phyloP scores from a whole-genome alignment of 768 basidiomycete species.

The Russula griseocarnosa region DNA sequence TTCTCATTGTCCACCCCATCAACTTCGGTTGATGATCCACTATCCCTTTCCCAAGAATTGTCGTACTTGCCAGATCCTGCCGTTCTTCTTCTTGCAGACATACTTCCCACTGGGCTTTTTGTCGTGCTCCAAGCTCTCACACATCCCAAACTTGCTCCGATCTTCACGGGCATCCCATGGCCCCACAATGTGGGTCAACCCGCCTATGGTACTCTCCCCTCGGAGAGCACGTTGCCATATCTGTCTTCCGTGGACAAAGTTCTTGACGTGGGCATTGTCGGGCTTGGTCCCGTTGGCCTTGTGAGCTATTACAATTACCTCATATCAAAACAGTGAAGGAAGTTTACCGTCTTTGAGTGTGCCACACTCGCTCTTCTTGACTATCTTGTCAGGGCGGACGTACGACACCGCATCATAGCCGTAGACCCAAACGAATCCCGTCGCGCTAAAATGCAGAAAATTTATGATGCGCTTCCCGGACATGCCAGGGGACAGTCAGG shows the following conservation, averaged over 20 bases:
- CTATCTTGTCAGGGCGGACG: constrained; percentile 43
- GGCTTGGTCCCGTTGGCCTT: constrained; percentile 76
- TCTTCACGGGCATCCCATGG: constrained; percentile 57
- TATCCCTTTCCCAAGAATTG: constrained; percentile 23
- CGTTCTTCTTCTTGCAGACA: constrained; percentile 69
- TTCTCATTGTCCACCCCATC: constrained; percentile 47
- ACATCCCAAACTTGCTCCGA: constrained; percentile 65
- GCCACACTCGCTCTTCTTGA: constrained; percentile 62
- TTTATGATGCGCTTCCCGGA: constrained; percentile 46
- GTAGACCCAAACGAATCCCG: constrained; percentile 58
- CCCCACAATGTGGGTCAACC: constrained; percentile 37
- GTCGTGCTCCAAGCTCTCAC: constrained; percentile 67
- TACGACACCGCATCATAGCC: constrained; percentile 55
- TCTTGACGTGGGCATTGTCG: constrained; percentile 63
- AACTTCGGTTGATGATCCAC: constrained; percentile 15
- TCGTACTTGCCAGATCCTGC: constrained; percentile 54
- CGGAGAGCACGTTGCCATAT: constrained; percentile 23
- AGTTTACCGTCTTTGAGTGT: constrained; percentile 40
- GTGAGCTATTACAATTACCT: constrained; percentile 34
- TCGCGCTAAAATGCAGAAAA: constrained; percentile 54
- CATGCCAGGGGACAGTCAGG: constrained; percentile 35
- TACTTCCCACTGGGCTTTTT: constrained; percentile 76
- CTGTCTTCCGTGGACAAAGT: constrained; percentile 46
- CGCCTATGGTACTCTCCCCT: constrained; percentile 4
- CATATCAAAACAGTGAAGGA: constrained; percentile 3